Base-by-base conservation (phyloP, 2,329 filamentous ascomycete species). In the Aspergillus fumigatiaffinis region DNA sequence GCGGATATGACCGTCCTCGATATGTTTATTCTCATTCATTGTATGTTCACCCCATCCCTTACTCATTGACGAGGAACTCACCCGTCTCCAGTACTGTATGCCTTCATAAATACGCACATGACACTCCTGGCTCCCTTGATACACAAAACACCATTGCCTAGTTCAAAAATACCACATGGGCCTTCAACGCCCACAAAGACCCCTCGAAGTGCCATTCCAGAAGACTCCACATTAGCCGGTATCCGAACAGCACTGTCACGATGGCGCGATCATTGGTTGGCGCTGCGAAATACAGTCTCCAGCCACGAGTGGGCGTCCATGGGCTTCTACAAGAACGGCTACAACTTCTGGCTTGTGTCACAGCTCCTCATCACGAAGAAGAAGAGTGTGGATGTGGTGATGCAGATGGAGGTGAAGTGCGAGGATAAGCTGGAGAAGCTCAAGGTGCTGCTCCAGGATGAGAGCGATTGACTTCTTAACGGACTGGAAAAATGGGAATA, bases 341-440 rank as follows among this genome's bases (percentile, higher is more conserved):
- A 76, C 55, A 73, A 76, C 17, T 77, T 76, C 61, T 77, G 75
- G 75, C 69, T 77, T 23, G 73, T 77, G 12, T 73, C 74, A 4
- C 72, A 76, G 50, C 61, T 76, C 3, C 69, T 77, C 14, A 71
- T 77, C 57, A 76, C 72, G 21, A 75, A 74, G 41, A 75, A 76
- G 49, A 71, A 76, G 54, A 73, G 72, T 8, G 68, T 77, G n/a
- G 75, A 77, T 53, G 73, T 77, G 14, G 69, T 77, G 9, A 76
- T 76, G 69, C 67, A 66, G 49, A 76, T 76, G 73, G 75, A 77
- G 50, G 72, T 77, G n/a, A 74, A 73, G 52, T 77, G 75, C 38
- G 75, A 77, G 51, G 75, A 77, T 61, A 77, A 77, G 54, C 57
- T 77, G 42, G 68, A 73, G 51, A 74, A 75, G 55, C 60, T 77